phyloP scores from a whole-genome alignment of 768 basidiomycete genomes.

The Hericium coralloides region DNA sequence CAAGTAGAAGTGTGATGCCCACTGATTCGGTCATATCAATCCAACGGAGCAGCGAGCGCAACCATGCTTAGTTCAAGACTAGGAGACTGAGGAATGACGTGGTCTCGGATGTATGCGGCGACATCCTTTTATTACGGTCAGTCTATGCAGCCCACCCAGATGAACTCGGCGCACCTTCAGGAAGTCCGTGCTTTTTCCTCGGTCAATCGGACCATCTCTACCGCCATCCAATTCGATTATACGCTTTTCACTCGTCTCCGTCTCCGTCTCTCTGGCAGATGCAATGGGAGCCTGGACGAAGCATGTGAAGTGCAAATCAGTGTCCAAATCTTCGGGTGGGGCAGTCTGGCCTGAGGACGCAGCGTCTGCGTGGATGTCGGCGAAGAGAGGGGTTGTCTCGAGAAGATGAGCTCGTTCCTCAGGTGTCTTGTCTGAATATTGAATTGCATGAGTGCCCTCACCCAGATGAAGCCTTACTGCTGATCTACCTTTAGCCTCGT shows the following conservation, averaged over 20 bases:
- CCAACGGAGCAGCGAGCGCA: constrained; percentile 31
- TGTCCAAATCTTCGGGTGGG: constrained; percentile 52
- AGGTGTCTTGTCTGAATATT: constrained; percentile 49
- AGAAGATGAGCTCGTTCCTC: constrained; percentile 68
- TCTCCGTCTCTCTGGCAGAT: constrained; percentile 22
- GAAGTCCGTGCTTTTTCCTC: constrained; percentile 53
- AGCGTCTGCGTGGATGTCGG: constrained; percentile 63
- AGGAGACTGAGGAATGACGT: constrained; percentile 44
- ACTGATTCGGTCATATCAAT: neutral
- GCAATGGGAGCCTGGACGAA: constrained; percentile 64
- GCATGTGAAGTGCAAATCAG: constrained; percentile 80
- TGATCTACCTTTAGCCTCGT: constrained; percentile 46
- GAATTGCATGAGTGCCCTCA: neutral
- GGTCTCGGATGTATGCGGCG: constrained; percentile 49
- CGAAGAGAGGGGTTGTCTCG: constrained; percentile 69
- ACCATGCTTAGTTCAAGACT: constrained; percentile 63
- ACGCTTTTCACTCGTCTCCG: constrained; percentile 24
- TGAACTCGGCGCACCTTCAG: constrained; percentile 33
- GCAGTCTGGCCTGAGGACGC: constrained; percentile 63
- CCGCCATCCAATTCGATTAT: constrained; percentile 83
- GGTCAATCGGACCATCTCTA: constrained; percentile 71
- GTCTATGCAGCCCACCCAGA: neutral
- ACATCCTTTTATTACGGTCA: constrained; percentile 41
- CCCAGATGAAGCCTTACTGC: neutral
- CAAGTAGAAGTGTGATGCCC: no score